These are phyloP conservation scores for Petunia axillaris DNA, from an alignment of 257 asterid genomes.

Conservation along the genomic window DNA sequence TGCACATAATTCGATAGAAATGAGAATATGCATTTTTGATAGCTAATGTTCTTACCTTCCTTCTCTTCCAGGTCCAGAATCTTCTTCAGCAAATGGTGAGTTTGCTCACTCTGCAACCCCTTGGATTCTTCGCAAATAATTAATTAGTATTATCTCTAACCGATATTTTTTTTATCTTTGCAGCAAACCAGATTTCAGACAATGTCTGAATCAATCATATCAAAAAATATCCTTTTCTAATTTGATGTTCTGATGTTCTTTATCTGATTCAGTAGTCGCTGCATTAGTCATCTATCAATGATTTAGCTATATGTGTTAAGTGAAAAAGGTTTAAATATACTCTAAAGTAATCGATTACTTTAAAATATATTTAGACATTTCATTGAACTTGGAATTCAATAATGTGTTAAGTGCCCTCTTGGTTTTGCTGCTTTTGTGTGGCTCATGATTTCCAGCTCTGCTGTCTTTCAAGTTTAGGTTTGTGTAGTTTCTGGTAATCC, in stretches of 20 bases:
- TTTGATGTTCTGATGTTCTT: not conserved
- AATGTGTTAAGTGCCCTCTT: not conserved
- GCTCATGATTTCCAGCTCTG: not conserved
- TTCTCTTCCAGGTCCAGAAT: slow-evolving; percentile 68
- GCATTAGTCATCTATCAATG: not conserved
- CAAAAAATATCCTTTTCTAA: slow-evolving; percentile 76
- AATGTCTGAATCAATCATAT: slow-evolving; percentile 87
- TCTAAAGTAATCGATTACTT: no score
- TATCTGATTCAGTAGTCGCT: not conserved
- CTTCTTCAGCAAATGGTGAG: slow-evolving; percentile 89
- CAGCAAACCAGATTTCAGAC: slow-evolving; percentile 94
- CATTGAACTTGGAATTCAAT: not conserved
- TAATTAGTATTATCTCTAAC: not conserved
- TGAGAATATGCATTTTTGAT: not conserved
- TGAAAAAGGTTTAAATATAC: no score
- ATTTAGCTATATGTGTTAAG: not conserved
- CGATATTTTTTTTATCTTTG: slow-evolving; percentile 32
- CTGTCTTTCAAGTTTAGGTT: not conserved
- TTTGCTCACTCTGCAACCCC: slow-evolving; percentile 22
- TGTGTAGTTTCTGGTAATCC: not conserved
- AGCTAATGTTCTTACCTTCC: slow-evolving; percentile 9
- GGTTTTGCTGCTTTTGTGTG: not conserved
- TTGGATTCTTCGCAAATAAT: not conserved
- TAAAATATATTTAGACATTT: not conserved
- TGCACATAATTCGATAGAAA: not conserved